Base-by-base conservation (phyloP, 164 flowering plant species). In the Aristolochia fimbriata region DNA sequence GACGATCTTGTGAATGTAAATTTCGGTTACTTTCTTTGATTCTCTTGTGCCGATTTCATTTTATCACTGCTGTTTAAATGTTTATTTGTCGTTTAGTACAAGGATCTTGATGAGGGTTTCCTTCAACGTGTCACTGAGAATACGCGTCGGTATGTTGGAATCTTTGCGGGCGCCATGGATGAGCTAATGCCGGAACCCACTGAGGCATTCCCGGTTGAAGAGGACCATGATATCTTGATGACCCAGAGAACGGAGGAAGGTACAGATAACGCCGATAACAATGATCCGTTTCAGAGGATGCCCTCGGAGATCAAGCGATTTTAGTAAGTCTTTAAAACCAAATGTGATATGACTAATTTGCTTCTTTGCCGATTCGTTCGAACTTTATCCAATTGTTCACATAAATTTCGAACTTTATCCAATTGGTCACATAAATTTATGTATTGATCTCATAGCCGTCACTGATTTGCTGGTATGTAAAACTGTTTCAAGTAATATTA, bases 301-400 rank as follows among this genome's bases (percentile, higher is more conserved):
- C 99, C 99, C 51, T 72, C 96, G 0, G 96, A 87, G 58, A 94
- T 94, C 16, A 94, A 83, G 69, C 86, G 99, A 15, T 87, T 75
- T 64, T 91, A 61, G 99, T 94, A 77, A 83, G 95, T 23, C 30
- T 13, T 37, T 2, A 37, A 37, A 7, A 37, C 12, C 43, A 37
- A 37, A 37, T 7, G 12, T 37, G 9, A 5, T 37, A 37, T 10
- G 43, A 0, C 43, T 5, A 27, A 27, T 27, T 27, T 27, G 5
- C 30, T 27, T 27, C 30, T 5, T 27, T 27, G 30, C 30, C 5
- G 30, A 27, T 27, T 27, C 5, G 30, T 27, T 27, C 5, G 30
- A 2, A 27, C 5, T 2, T 27, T 27, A 27, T 27, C 30, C 30
- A 27, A 27, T 27, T 27, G 30, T 27, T 5, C 30, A 5, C 5